Evolutionary conservation across 2,329 filamentous ascomycete species (phyloP).

Genomic region (Chrysosporium keratinophilum): DNA sequence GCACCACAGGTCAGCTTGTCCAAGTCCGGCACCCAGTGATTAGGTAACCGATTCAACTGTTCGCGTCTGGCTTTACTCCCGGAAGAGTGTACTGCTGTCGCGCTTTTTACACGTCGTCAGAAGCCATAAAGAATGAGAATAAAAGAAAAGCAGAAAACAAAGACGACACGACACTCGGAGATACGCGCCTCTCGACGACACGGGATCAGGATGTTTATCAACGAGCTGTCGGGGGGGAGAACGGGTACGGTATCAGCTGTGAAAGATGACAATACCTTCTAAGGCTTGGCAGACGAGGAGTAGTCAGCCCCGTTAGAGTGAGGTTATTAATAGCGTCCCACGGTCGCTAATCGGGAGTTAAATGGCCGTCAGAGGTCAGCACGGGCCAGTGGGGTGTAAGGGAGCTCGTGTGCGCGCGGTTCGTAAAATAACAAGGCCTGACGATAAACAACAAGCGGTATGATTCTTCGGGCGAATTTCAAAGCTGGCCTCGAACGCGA

Average conservation of each 20-base stretch:
- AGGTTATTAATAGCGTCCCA: conserved; percentile 5
- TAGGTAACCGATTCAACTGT: not conserved
- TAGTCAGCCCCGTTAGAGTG: not conserved
- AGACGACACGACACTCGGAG: not conserved
- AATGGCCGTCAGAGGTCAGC: no score
- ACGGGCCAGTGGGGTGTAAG: no score
- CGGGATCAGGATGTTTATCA: conserved; percentile 1
- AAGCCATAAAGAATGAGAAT: not conserved
- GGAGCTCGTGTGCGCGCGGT: not conserved
- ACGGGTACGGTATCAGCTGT: not conserved
- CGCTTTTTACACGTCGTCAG: conserved; percentile 5
- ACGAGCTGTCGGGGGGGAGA: not conserved
- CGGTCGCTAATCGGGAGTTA: not conserved
- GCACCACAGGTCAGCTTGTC: not conserved
- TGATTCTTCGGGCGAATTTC: not conserved
- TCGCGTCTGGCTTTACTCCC: not conserved
- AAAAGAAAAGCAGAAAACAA: conserved; percentile 1
- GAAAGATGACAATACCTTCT: conserved; percentile 5
- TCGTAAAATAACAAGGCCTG: not conserved
- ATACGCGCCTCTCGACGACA: conserved; percentile 5
- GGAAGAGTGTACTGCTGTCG: not conserved
- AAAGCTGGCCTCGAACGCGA: conserved; percentile 3
- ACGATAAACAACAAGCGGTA: not conserved
- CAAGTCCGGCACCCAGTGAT: not conserved
- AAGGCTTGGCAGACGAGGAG: conserved; percentile 2